A percentile compares a stretch with the other conserved stretches of the same genome.
phyloP scores from a whole-genome alignment of 345 rosid species.

The Garcia nutans region DNA sequence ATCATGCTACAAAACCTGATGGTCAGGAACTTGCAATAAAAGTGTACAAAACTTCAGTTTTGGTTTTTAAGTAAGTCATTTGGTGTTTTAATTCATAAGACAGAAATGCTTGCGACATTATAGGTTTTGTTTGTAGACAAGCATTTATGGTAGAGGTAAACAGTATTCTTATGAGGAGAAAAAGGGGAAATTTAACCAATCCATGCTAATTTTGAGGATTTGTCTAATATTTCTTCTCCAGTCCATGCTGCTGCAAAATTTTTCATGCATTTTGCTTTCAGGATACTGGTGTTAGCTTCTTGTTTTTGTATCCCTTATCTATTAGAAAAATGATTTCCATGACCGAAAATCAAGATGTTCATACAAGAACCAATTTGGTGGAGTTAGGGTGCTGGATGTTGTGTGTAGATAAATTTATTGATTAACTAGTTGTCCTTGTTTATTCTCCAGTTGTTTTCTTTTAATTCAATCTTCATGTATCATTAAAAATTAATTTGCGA shows the following conservation, averaged over 20 bases:
- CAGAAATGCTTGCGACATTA: not conserved
- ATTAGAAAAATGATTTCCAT: not conserved
- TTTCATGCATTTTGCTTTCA: not conserved
- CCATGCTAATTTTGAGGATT: not conserved
- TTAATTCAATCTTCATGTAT: not conserved
- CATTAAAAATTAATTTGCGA: not conserved
- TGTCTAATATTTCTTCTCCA: not conserved
- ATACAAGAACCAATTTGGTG: not conserved
- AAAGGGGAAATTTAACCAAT: not conserved
- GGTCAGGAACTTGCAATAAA: conserved; percentile 86
- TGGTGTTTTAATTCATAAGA: not conserved
- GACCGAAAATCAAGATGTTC: not conserved
- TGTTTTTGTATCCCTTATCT: not conserved
- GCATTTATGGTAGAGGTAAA: not conserved
- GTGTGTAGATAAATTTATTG: not conserved
- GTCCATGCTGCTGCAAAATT: not conserved
- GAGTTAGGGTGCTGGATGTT: not conserved
- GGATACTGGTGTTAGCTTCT: not conserved
- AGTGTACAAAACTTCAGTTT: conserved; percentile 89
- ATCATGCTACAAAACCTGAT: conserved; percentile 86
- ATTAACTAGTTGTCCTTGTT: not conserved
- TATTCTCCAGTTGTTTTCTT: not conserved
- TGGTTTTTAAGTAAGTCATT: conserved; percentile 77
- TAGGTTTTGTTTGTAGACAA: not conserved
- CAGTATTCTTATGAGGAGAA: not conserved